These are phyloP conservation scores for Exophiala bonariae DNA, from an alignment of 2,329 filamentous ascomycete species.

Conservation along the genomic window DNA sequence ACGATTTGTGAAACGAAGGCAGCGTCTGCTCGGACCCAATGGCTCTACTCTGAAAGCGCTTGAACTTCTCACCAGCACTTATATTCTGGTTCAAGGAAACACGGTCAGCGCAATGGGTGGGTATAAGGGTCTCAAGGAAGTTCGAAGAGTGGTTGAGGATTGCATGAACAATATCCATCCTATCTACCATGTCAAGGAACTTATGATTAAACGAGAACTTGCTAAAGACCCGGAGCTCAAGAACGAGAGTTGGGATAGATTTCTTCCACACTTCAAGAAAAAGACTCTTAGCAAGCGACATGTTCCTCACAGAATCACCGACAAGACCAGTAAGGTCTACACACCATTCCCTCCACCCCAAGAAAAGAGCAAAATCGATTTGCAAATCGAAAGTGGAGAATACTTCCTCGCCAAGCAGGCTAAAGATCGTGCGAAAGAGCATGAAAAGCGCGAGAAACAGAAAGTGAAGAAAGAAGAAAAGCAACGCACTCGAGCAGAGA, in stretches of 20 bases:
- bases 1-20: conserved; percentile 89
- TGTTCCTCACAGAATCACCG: conserved; percentile 79
- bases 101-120: conserved; percentile 90
- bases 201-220: conserved; percentile 91
- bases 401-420: conserved; percentile 94
- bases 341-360: conserved; percentile 95
- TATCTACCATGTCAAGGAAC: conserved; percentile 90
- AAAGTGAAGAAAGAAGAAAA: conserved; percentile 85
- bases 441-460: conserved; percentile 81
- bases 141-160: conserved; percentile 85
- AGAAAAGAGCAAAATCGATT: conserved; percentile 98
- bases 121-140: conserved; percentile 90
- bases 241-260: conserved; percentile 91
- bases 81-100: conserved; percentile 95
- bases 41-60: conserved; percentile 92
- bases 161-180: conserved; percentile 94
- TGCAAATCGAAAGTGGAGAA: conserved; percentile 96
- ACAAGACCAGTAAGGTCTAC: conserved; percentile 92
- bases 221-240: conserved; percentile 84
- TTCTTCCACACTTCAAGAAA: conserved; percentile 96
- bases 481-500: conserved; percentile 78
- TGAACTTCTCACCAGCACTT: conserved; percentile 85
- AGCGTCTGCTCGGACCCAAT: conserved; percentile 87
- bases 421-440: conserved; percentile 78
- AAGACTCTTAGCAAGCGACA: conserved; percentile 81